Evolutionary conservation across 805 yeast genomes (phyloP).

Genomic region (Nakazawaea anatomiae): DNA sequence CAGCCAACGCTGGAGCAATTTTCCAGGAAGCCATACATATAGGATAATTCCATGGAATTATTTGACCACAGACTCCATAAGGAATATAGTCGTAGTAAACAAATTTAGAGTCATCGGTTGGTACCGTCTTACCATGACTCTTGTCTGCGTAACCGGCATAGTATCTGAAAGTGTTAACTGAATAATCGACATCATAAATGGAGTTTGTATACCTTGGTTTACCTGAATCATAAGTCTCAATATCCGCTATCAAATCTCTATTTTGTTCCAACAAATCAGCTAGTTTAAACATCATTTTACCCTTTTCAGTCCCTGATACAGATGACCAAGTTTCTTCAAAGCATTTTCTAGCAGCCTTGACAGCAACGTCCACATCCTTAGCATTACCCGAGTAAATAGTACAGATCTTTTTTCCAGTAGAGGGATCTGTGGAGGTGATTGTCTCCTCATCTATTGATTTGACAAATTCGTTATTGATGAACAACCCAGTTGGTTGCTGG

Average conservation of each 20-base stretch:
- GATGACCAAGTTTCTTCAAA: slow-evolving; percentile 42
- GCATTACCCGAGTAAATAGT: slow-evolving; percentile 44
- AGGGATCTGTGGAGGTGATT: slow-evolving; percentile 53
- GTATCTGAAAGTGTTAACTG: slow-evolving; percentile 52
- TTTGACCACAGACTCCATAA: slow-evolving; percentile 70
- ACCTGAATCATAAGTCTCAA: slow-evolving; percentile 58
- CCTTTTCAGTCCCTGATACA: slow-evolving; percentile 38
- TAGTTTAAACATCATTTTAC: slow-evolving; percentile 39
- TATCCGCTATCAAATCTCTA: slow-evolving; percentile 43
- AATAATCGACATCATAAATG: slow-evolving; percentile 51
- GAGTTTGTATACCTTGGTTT: slow-evolving; percentile 50
- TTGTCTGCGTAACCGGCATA: slow-evolving; percentile 76
- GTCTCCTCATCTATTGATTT: slow-evolving; percentile 48
- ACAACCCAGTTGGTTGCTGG: slow-evolving; percentile 74
- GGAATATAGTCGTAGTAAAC: slow-evolving; percentile 33
- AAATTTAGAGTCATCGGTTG: slow-evolving; percentile 50
- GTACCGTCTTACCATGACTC: slow-evolving; percentile 57
- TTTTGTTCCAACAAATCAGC: slow-evolving; percentile 45
- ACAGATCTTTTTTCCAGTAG: slow-evolving; percentile 46
- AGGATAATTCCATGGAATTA: slow-evolving; percentile 83
- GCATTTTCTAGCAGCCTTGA: slow-evolving; percentile 44
- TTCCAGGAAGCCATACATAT: slow-evolving; percentile 75
- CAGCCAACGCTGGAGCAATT: slow-evolving; percentile 68
- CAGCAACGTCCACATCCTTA: slow-evolving; percentile 51
- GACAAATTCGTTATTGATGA: slow-evolving; percentile 81